Base-by-base conservation (phyloP, 2,329 filamentous ascomycete species). In the Colletotrichum cordylinicola region DNA sequence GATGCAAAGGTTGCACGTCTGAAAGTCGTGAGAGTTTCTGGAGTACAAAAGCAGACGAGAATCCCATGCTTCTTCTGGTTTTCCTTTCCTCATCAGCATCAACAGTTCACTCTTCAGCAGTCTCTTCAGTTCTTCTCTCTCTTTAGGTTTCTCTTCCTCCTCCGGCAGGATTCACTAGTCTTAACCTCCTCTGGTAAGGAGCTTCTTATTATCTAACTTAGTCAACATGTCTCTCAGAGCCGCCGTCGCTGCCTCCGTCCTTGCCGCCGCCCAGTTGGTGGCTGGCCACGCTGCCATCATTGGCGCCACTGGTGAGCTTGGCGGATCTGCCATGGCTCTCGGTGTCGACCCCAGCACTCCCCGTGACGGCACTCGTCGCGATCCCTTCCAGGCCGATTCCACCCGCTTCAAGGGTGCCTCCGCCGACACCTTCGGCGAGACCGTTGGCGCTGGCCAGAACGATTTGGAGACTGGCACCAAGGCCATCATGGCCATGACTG, bases 361-460 rank as follows among this genome's bases (percentile, higher is more conserved):
- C 48, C 91, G 92, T 77, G 91, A 92, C 78, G 92, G 91, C 52
- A 92, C 91, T 24, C 82, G 84, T 10, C 88, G 91, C 77, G 84
- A 87, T 60, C 92, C 92, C 64, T 93, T 93, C 87, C 92, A 94
- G 84, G 88, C 89, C 77, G 92, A 93, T 78, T 87, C 88, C 62
- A 94, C 91, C 66, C 90, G 91, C 75, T 93, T 93, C 88, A 85
- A 85, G 67, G 90, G 90, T 48, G 84, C 84, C 60, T 82, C 86
- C 16, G 89, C 87, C 15, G 87, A 87, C 48, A 87, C 87, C 27
- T 87, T 91, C 78, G 91, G 91, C 77, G 89, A 92, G 86, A 93
- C 91, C 18, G 81, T 92, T 70, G 88, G 83, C 27, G 87, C 81
- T 71, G 92, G 91, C 71, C 83, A 84, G 83, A 93, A 93, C 85